phyloP scores from a whole-genome alignment of 73 alveolate genomes.

The Breviolum minutum region DNA sequence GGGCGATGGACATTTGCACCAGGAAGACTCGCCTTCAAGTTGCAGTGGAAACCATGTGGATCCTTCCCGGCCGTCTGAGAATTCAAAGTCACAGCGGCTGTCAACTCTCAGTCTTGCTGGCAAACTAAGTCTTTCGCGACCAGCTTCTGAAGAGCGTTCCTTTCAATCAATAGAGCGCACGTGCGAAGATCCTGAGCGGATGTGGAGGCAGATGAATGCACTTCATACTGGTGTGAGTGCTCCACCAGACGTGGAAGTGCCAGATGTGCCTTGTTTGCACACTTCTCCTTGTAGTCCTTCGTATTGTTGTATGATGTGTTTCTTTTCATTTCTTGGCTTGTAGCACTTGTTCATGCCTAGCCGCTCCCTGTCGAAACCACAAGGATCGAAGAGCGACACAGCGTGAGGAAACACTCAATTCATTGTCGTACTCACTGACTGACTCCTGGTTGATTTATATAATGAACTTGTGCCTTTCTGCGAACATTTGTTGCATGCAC shows the following conservation, averaged over 20 bases:
- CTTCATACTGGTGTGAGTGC: background rate
- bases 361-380: background rate
- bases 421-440: slow-evolving; percentile 63
- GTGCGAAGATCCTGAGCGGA: slow-evolving; percentile 3
- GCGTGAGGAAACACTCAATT: slow-evolving; percentile 56
- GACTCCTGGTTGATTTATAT: background rate
- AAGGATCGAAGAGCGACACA: slow-evolving; percentile 8
- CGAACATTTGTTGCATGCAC: background rate
- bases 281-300: background rate
- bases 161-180: slow-evolving; percentile 37
- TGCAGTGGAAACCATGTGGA: background rate
- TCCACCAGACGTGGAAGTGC: background rate
- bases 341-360: background rate
- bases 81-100: slow-evolving; percentile 29
- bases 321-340: background rate
- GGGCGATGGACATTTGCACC: background rate
- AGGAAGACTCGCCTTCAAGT: background rate
- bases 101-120: slow-evolving; percentile 36
- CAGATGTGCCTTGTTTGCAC: background rate
- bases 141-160: slow-evolving; percentile 49
- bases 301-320: no score
- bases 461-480: background rate
- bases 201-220: background rate
- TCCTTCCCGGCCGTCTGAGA: background rate
- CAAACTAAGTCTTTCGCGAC: slow-evolving; percentile 8